Conservation (phyloP, 306 rosid genomes). For the Rosa multiflora region DNA sequence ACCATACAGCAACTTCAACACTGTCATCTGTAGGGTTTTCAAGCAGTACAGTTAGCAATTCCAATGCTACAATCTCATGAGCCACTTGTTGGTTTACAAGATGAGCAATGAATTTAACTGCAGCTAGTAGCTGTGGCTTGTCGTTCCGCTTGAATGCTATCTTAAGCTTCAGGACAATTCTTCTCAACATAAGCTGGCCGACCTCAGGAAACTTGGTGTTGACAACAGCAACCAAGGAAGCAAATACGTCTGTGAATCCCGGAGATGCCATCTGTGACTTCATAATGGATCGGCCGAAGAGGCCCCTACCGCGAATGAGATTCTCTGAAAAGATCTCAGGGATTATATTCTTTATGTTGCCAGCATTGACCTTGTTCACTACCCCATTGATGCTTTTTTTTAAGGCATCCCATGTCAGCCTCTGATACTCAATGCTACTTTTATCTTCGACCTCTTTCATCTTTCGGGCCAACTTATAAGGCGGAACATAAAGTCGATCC, state of each 20-base stretch:
- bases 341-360: conserved; percentile 78
- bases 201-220: conserved; percentile 90
- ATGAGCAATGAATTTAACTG: conserved; percentile 75
- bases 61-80: conserved; percentile 70
- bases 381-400: conserved; percentile 89
- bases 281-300: conserved; percentile 89
- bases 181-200: conserved; percentile 75
- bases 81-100: conserved; percentile 81
- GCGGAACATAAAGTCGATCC: conserved; percentile 86
- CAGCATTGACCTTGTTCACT: conserved; percentile 88
- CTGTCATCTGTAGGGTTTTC: conserved; percentile 73
- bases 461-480: conserved; percentile 88
- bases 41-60: conserved; percentile 62
- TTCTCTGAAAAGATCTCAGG: conserved; percentile 78
- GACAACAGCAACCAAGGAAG: conserved; percentile 86
- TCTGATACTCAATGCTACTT: conserved; percentile 75
- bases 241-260: conserved; percentile 78
- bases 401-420: conserved; percentile 89
- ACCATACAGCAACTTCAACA: conserved; percentile 81
- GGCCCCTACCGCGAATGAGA: conserved; percentile 84
- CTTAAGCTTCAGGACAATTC: conserved; percentile 83
- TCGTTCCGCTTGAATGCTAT: conserved; percentile 89
- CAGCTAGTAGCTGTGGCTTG: conserved; percentile 76
- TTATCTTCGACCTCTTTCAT: conserved; percentile 86
- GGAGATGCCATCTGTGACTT: conserved; percentile 97